Conservation (phyloP, 225 moss, liverwort and hornwort genomes). For the Takakia lepidozioides region DNA sequence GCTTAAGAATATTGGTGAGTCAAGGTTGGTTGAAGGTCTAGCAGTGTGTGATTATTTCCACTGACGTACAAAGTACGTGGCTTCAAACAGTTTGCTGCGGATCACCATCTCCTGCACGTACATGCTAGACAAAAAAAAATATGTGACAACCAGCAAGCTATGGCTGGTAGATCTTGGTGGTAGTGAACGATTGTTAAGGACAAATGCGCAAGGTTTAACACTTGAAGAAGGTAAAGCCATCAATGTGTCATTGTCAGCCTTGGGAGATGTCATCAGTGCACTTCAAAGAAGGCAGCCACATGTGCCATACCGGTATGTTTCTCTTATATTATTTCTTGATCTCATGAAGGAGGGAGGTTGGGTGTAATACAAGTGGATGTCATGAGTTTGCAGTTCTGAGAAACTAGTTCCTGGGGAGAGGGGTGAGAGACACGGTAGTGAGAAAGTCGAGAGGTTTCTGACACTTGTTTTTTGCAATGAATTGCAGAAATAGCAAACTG, state of each 20-base stretch:
- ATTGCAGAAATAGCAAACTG: conserved; percentile 56
- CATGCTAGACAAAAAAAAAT: conserved; percentile 27
- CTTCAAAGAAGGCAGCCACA: conserved; percentile 43
- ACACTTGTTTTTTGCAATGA: neutral
- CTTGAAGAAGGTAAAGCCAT: conserved; percentile 63
- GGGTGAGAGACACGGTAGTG: no score
- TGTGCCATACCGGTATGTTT: conserved; percentile 54
- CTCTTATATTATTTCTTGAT: no score
- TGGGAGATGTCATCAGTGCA: conserved; percentile 60
- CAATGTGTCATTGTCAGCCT: conserved; percentile 55
- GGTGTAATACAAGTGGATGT: no score
- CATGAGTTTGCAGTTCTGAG: no score
- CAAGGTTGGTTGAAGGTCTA: neutral
- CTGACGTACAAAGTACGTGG: no score
- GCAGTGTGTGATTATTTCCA: neutral
- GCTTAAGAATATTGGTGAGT: no score
- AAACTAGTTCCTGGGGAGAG: no score
- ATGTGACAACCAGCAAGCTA: conserved; percentile 30
- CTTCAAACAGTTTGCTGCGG: conserved; percentile 36
- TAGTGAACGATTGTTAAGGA: conserved; percentile 56
- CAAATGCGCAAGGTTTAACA: conserved; percentile 52
- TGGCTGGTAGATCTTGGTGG: conserved; percentile 62
- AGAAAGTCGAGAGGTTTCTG: neutral
- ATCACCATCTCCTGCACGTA: conserved; percentile 39
- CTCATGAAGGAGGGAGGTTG: no score